A percentile compares a stretch with the other conserved stretches of the same genome.
Conservation (phyloP, 345 rosid species). For the Anacardium occidentale region DNA sequence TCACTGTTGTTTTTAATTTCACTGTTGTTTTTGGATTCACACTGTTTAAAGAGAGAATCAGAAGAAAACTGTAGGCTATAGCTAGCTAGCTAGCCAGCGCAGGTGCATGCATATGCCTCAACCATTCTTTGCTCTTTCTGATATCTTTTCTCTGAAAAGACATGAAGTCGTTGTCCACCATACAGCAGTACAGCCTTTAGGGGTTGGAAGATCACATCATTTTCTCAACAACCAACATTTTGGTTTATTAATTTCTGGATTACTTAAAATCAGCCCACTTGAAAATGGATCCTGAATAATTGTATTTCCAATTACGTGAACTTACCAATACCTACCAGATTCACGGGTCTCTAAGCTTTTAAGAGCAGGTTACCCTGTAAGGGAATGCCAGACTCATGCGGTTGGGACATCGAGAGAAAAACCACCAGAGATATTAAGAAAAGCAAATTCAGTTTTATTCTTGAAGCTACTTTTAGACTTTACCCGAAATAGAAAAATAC, state of each 20-base stretch:
- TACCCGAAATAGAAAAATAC: neutral
- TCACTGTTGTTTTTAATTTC: no score
- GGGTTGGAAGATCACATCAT: slow-evolving; percentile 13
- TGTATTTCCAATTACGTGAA: neutral
- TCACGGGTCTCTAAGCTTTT: neutral
- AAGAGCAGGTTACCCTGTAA: neutral
- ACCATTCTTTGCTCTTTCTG: neutral
- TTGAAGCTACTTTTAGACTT: neutral
- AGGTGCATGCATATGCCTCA: neutral
- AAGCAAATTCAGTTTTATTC: neutral
- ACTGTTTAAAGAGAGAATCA: no score
- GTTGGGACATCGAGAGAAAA: neutral
- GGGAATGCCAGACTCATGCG: no score
- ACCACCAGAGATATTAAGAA: neutral
- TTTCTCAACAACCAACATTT: slow-evolving; percentile 9
- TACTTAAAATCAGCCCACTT: neutral
- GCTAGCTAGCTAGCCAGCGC: neutral
- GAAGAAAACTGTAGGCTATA: no score
- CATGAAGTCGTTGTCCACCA: neutral
- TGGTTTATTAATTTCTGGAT: neutral
- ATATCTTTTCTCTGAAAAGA: neutral
- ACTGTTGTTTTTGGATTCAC: no score
- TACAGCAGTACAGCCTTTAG: neutral
- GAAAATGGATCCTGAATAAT: neutral
- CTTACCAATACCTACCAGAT: neutral